phyloP scores from a whole-genome alignment of 306 rosid species.

The Senna siamea region DNA sequence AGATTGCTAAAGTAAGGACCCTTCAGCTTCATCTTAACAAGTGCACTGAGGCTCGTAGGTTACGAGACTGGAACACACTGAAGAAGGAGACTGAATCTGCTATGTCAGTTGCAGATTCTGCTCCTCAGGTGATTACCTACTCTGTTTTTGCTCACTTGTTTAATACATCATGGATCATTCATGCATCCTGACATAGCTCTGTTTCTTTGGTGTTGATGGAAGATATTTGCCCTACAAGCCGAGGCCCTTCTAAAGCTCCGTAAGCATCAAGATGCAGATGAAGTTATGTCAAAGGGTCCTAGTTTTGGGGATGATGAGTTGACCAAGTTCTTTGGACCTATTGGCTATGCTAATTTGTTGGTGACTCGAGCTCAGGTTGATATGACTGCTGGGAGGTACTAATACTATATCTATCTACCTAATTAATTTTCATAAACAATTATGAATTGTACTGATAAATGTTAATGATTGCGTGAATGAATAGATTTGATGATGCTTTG shows the following conservation, averaged over 20 bases:
- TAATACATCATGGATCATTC: too few relatives aligned
- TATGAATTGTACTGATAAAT: too few relatives aligned
- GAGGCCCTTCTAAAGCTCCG: slow-evolving; percentile 79
- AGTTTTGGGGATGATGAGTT: slow-evolving; percentile 66
- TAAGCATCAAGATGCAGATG: slow-evolving; percentile 80
- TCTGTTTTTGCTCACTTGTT: neutral
- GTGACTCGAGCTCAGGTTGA: slow-evolving; percentile 69
- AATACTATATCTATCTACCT: neutral
- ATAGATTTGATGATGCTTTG: slow-evolving; percentile 81
- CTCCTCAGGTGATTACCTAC: slow-evolving; percentile 60
- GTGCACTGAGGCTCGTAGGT: slow-evolving; percentile 76
- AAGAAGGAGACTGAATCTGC: slow-evolving; percentile 49
- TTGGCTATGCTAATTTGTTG: slow-evolving; percentile 66
- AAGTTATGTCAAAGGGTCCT: slow-evolving; percentile 65
- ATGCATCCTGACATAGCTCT: too few relatives aligned
- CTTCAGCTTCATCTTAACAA: slow-evolving; percentile 64
- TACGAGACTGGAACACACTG: slow-evolving; percentile 84
- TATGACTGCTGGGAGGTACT: slow-evolving; percentile 72
- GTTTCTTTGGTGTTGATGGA: neutral
- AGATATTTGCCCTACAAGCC: slow-evolving; percentile 85
- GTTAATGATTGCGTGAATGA: too few relatives aligned
- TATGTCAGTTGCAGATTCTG: slow-evolving; percentile 72
- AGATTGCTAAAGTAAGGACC: slow-evolving; percentile 63
- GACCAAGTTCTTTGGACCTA: slow-evolving; percentile 77
- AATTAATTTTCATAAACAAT: too few relatives aligned